Evolutionary conservation across 1,284 basidiomycete species (phyloP).

Genomic region (Tilletia horrida): DNA sequence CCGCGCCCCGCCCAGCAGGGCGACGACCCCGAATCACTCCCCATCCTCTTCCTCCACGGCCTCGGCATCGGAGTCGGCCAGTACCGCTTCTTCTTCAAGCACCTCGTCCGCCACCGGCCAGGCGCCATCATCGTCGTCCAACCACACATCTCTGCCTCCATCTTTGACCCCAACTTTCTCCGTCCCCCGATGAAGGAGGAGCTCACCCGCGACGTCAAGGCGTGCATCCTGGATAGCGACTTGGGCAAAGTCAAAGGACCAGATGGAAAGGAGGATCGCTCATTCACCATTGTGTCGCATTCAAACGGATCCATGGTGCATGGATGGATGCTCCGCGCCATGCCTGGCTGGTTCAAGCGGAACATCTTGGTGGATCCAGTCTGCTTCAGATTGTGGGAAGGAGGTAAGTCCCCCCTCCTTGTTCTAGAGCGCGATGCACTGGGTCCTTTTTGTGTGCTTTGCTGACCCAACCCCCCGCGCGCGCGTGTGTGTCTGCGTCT

Average conservation of each 20-base stretch:
- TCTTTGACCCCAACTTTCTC: conserved; percentile 23
- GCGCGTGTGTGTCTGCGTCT: background rate
- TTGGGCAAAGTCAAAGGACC: background rate
- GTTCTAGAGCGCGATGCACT: background rate
- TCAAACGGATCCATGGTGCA: conserved; percentile 32
- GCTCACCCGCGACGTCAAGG: conserved; percentile 21
- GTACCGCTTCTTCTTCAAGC: conserved; percentile 25
- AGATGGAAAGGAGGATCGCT: conserved; percentile 4
- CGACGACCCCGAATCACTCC: conserved; percentile 16
- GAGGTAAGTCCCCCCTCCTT: conserved; percentile 10
- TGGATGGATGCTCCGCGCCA: conserved; percentile 27
- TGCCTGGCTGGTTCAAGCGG: conserved; percentile 23
- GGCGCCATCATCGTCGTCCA: conserved; percentile 30
- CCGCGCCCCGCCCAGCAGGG: background rate
- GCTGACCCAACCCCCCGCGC: background rate
- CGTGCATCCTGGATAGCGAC: conserved; percentile 19
- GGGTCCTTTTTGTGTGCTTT: background rate
- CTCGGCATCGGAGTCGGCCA: conserved; percentile 35
- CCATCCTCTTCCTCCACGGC: conserved; percentile 34
- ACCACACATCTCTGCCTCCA: conserved; percentile 27
- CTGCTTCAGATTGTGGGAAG: conserved; percentile 33
- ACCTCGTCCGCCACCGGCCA: conserved; percentile 22
- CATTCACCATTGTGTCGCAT: conserved; percentile 22
- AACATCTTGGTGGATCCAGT: conserved; percentile 34
- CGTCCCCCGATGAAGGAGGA: conserved; percentile 25